Conservation (phyloP, 2,329 filamentous ascomycete species). For the Botrytis elliptica region DNA sequence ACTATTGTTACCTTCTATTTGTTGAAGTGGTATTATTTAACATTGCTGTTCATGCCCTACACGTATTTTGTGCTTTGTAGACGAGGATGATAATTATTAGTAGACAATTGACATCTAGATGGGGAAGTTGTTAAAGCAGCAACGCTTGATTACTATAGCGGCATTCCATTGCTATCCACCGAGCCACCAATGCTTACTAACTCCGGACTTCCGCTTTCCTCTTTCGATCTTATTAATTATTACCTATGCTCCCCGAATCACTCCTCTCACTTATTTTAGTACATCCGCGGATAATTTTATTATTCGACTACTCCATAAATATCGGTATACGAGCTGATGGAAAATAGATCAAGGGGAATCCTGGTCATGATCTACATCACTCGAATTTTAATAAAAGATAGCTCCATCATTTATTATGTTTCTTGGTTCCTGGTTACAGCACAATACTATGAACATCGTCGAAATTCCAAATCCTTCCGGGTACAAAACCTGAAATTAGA, state of each 20-base stretch:
- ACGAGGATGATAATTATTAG: neutral
- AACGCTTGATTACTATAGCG: neutral
- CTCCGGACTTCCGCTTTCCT: neutral
- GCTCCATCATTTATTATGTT: neutral
- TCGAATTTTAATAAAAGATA: neutral
- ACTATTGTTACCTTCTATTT: neutral
- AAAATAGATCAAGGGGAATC: neutral
- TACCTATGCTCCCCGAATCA: neutral
- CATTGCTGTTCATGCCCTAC: neutral
- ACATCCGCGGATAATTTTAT: neutral
- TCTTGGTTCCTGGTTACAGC: neutral
- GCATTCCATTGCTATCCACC: neutral
- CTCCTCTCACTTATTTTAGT: neutral
- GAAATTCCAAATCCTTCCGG: constrained; percentile 6
- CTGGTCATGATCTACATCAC: neutral
- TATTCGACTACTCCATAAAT: neutral
- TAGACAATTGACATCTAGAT: neutral
- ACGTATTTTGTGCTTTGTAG: constrained; percentile 3
- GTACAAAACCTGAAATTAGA: neutral
- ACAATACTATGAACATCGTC: neutral
- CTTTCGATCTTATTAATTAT: neutral
- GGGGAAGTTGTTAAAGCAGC: neutral
- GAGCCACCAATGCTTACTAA: neutral
- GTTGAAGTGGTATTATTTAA: neutral
- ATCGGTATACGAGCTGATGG: neutral